Base-by-base conservation (phyloP, 1,139 yeast genomes). In the Sugiyamaella japonica region DNA sequence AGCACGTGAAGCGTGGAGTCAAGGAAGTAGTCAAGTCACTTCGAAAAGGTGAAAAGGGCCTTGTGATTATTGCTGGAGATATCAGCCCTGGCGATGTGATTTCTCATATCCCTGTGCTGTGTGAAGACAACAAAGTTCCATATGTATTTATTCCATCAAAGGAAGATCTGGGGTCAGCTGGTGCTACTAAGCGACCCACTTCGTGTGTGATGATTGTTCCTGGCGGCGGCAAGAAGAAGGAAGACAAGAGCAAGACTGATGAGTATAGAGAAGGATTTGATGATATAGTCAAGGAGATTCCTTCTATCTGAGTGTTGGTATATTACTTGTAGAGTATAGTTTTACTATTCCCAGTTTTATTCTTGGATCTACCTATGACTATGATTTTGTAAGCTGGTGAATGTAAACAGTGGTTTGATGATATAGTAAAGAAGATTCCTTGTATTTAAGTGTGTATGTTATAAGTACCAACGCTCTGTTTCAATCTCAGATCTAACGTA, bases 171-270 rank as follows among this genome's bases (percentile, higher is more conserved):
- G 99, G 99, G 39, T 86, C 96, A 61, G 99, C 99, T 32, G 98
- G 99, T 69, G 96, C 97, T 59, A 93, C 99, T 59, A 93, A 93
- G 79, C 86, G 99, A 79, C 99, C 99, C 65, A 95, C 99, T 38
- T 89, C 97, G 42, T 91, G 96, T 73, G 97, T 95, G 48, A 89
- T 95, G 91, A 82, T 95, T 67, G 96, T 91, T 53, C 99, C 99
- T 67, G 97, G 97, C 56, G 96, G 96, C 56, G 93, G 93, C 57
- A 88, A 89, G 76, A 80, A 85, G 68, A 85, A 84, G 67, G 89
- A 86, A 67, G 87, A 89, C 67, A 80, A 82, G 67, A 77, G 81
- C 63, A 67, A 68, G 66, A 80, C 84, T 57, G 93, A 86, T 66
- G 98, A 93, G 70, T 95, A 93, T 79, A 87, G 89, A 75, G 97